Evolutionary conservation across 2,329 filamentous ascomycete genomes (phyloP).

Genomic region (Fusarium poae): DNA sequence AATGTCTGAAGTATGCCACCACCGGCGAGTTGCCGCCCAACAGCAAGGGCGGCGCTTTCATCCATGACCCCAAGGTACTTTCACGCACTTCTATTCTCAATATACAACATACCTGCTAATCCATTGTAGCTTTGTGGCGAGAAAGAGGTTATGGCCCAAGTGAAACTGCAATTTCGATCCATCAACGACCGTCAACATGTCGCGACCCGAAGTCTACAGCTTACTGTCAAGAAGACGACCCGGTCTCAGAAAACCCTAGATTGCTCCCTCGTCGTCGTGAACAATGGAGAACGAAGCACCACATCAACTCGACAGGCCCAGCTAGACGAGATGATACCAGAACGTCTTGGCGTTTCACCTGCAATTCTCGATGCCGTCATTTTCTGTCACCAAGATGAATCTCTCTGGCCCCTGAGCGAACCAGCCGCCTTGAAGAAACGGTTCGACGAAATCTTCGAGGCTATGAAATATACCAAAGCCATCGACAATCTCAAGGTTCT

Average conservation of each 20-base stretch:
- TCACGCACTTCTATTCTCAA: background rate
- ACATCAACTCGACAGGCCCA: constrained; percentile 86
- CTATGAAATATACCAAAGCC: constrained; percentile 95
- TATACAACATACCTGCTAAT: constrained; percentile 13
- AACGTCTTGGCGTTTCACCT: constrained; percentile 87
- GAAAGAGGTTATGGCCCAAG: constrained; percentile 89
- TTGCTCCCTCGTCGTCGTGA: constrained; percentile 78
- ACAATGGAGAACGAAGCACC: constrained; percentile 82
- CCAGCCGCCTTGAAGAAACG: constrained; percentile 87
- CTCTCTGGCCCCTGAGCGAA: constrained; percentile 95
- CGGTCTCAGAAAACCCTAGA: constrained; percentile 87
- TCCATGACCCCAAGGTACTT: constrained; percentile 90
- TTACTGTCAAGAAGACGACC: constrained; percentile 85
- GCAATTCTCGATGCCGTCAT: constrained; percentile 95
- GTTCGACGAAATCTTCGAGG: constrained; percentile 98
- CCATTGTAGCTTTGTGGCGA: constrained; percentile 76
- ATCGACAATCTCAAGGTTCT: constrained; percentile 94
- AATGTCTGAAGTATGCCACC: constrained; percentile 97
- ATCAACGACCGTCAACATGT: constrained; percentile 85
- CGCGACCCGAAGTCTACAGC: constrained; percentile 84
- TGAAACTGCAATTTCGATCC: constrained; percentile 88
- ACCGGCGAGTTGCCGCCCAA: constrained; percentile 94
- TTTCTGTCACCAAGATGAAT: constrained; percentile 98
- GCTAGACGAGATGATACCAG: constrained; percentile 85
- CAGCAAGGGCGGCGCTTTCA: constrained; percentile 89